A percentile compares a stretch with the other conserved stretches of the same genome.
These are phyloP conservation scores for Parastagonospora nodorum DNA, from an alignment of 2,329 filamentous ascomycete species.

Conservation along the genomic window DNA sequence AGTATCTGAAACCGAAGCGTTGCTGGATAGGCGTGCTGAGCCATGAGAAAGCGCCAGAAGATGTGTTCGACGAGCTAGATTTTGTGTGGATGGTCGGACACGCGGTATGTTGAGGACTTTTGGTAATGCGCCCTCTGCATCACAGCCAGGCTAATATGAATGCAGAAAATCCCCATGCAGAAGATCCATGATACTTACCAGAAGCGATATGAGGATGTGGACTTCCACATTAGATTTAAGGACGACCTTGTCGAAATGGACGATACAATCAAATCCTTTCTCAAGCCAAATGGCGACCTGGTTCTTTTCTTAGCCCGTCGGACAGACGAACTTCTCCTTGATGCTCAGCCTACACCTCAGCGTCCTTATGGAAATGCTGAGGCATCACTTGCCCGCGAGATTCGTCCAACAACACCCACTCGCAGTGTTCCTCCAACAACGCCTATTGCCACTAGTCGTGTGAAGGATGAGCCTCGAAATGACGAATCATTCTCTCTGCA, in stretches of 20 bases:
- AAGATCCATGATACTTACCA: conserved; percentile 23
- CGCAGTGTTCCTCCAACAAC: background rate
- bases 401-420: background rate
- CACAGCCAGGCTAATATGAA: background rate
- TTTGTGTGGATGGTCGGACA: conserved; percentile 30
- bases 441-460: background rate
- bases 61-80: conserved; percentile 22
- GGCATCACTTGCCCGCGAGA: background rate
- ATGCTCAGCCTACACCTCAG: too few relatives aligned
- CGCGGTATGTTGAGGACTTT: too few relatives aligned
- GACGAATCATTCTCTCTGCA: background rate
- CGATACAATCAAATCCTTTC: conserved; percentile 9
- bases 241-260: conserved; percentile 1
- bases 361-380: too few relatives aligned
- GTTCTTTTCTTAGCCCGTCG: conserved; percentile 8
- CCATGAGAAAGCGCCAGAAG: conserved; percentile 17
- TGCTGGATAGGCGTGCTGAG: conserved; percentile 45
- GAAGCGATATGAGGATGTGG: conserved; percentile 3
- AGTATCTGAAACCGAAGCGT: conserved; percentile 24
- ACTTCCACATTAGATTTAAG: conserved; percentile 25
- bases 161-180: conserved; percentile 27
- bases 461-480: background rate
- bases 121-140: background rate
- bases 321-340: background rate
- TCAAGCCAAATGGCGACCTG: conserved; percentile 3